Percentiles rank a stretch among this genome's conserved stretches.
Conservation (phyloP, 2,329 filamentous ascomycete species). For the Pseudogymnoascus sp. region DNA sequence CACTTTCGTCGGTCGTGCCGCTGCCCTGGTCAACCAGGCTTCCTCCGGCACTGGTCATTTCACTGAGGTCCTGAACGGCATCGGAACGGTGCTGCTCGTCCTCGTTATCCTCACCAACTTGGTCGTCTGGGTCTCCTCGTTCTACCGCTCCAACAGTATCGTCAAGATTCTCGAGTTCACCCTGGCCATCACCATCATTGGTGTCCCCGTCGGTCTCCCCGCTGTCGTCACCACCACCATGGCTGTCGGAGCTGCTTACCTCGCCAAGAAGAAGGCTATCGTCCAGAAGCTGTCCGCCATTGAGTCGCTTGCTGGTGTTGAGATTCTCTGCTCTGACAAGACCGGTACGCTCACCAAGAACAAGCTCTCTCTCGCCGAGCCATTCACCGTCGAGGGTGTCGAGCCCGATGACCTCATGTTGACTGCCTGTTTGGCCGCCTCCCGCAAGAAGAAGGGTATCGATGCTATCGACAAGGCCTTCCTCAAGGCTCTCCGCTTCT, state of each 20-base stretch:
- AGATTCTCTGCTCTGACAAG: conserved; percentile 93
- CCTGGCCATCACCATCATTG: conserved; percentile 81
- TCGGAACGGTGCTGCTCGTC: conserved; percentile 70
- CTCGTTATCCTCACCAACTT: conserved; percentile 74
- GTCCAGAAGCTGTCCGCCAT: conserved; percentile 90
- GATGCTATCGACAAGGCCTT: conserved; percentile 94
- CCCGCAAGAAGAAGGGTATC: conserved; percentile 91
- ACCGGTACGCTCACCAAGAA: conserved; percentile 91
- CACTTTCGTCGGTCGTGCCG: conserved; percentile 83
- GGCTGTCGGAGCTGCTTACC: conserved; percentile 85
- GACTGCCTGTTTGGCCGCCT: conserved; percentile 81
- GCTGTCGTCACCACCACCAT: conserved; percentile 91
- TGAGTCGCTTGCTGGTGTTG: conserved; percentile 83
- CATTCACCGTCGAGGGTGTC: conserved; percentile 73
- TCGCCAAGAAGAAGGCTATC: conserved; percentile 87
- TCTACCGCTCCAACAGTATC: conserved; percentile 79
- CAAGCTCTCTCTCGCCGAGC: conserved; percentile 80
- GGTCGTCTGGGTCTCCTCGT: conserved; percentile 76
- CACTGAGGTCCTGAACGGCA: conserved; percentile 82
- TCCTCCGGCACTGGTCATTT: conserved; percentile 72
- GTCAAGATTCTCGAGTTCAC: conserved; percentile 75
- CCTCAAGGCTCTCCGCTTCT: conserved; percentile 74
- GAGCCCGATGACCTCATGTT: conserved; percentile 85
- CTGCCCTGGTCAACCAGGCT: conserved; percentile 74
- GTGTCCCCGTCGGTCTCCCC: conserved; percentile 86